Conservation (phyloP, 208 protist genomes). For the Lotmaria passim region DNA sequence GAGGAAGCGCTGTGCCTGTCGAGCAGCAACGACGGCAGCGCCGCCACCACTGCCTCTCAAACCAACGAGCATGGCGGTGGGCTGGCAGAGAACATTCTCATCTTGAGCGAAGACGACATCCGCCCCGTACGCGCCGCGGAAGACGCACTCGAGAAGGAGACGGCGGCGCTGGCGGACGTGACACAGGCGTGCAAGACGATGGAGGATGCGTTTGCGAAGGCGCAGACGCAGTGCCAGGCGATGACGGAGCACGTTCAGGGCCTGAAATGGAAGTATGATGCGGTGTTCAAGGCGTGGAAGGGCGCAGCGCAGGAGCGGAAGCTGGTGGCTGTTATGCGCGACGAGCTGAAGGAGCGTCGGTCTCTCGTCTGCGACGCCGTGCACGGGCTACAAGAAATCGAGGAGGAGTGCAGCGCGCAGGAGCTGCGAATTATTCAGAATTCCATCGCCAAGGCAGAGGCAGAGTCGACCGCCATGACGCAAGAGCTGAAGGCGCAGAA, state of each 20-base stretch:
- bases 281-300: slow-evolving; percentile 25
- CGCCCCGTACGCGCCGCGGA: slow-evolving; percentile 46
- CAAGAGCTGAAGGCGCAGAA: slow-evolving; percentile 44
- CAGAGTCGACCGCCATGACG: slow-evolving; percentile 20
- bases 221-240: slow-evolving; percentile 33
- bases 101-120: slow-evolving; percentile 50
- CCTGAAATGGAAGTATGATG: slow-evolving; percentile 45
- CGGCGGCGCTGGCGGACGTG: slow-evolving; percentile 21
- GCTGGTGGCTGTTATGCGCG: slow-evolving; percentile 23
- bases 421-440: slow-evolving; percentile 43
- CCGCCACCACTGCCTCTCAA: background rate
- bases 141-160: slow-evolving; percentile 34
- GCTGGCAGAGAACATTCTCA: slow-evolving; percentile 21
- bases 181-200: slow-evolving; percentile 31
- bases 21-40: slow-evolving; percentile 1
- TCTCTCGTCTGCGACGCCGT: slow-evolving; percentile 31
- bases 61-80: background rate
- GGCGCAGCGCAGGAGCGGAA: slow-evolving; percentile 26
- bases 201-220: slow-evolving; percentile 31
- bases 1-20: slow-evolving; percentile 31
- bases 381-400: slow-evolving; percentile 19
- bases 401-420: slow-evolving; percentile 37
- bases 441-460: slow-evolving; percentile 35
- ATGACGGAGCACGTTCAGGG: slow-evolving; percentile 55
- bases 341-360: slow-evolving; percentile 40